Evolutionary conservation across 2,329 filamentous ascomycete genomes (phyloP).

Genomic region (Pseudonectria foliicola): DNA sequence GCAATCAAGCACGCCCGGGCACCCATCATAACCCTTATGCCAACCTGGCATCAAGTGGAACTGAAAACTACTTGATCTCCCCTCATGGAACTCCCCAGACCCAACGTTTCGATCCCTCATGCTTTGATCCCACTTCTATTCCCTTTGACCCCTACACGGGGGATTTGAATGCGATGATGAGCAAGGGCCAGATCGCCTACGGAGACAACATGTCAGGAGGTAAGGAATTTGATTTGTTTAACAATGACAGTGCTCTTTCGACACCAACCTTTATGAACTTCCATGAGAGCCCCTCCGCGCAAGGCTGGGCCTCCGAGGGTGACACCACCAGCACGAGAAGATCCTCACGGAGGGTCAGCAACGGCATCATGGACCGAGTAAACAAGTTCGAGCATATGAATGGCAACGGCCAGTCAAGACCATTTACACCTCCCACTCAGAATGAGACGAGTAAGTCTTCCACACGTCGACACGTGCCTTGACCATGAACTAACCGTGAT

Average conservation of each 20-base stretch:
- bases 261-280: conserved; percentile 45
- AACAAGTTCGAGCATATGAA: conserved; percentile 51
- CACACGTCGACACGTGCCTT: conserved; percentile 2
- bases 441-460: conserved; percentile 48
- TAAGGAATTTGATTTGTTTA: conserved; percentile 46
- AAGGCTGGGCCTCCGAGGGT: conserved; percentile 46
- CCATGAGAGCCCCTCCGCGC: conserved; percentile 37
- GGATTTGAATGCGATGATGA: conserved; percentile 38
- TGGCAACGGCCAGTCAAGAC: conserved; percentile 39
- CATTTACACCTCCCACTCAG: conserved; percentile 56
- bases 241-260: conserved; percentile 37
- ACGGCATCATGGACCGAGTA: conserved; percentile 54
- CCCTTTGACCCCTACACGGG: conserved; percentile 41
- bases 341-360: conserved; percentile 45
- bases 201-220: conserved; percentile 33
- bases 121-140: conserved; percentile 36
- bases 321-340: conserved; percentile 37
- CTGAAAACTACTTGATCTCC: conserved; percentile 52
- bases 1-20: conserved; percentile 69
- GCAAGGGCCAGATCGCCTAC: conserved; percentile 40
- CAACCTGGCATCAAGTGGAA: conserved; percentile 28
- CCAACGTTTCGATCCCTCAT: conserved; percentile 44
- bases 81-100: conserved; percentile 48
- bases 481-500: conserved; percentile 3
- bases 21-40: conserved; percentile 29